These are phyloP conservation scores for Salvia rosmarinus DNA, from an alignment of 257 asterid species.

Conservation along the genomic window DNA sequence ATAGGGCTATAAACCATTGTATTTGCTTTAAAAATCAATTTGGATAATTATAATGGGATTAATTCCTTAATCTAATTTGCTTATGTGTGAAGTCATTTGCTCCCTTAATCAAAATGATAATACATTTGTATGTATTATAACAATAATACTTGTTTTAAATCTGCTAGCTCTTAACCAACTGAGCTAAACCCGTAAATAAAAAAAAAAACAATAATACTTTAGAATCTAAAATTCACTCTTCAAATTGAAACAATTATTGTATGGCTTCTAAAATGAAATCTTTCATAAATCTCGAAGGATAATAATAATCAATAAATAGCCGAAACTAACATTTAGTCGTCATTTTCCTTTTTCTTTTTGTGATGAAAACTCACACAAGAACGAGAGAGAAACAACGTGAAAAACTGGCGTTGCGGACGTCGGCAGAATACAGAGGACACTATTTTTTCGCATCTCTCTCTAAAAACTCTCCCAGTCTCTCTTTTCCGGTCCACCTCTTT, in stretches of 20 bases:
- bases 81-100: no score
- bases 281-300: background rate
- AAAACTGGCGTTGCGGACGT: constrained; percentile 48
- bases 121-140: no score
- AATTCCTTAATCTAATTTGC: no score
- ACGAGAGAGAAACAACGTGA: constrained; percentile 46
- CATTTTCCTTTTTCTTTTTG: background rate
- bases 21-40: no score
- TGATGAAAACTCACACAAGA: background rate
- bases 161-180: no score
- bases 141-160: no score
- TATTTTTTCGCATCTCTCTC: constrained; percentile 38
- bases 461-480: constrained; percentile 38
- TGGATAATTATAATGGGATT: no score
- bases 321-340: background rate
- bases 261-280: background rate
- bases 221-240: background rate
- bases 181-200: no score
- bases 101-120: no score
- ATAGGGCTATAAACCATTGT: no score
- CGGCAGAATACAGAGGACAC: constrained; percentile 40
- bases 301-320: background rate
- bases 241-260: background rate
- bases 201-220: background rate
- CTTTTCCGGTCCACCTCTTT: constrained; percentile 36